Evolutionary conservation across 2,329 filamentous ascomycete species (phyloP).

Genomic region (Colletotrichum godetiae): DNA sequence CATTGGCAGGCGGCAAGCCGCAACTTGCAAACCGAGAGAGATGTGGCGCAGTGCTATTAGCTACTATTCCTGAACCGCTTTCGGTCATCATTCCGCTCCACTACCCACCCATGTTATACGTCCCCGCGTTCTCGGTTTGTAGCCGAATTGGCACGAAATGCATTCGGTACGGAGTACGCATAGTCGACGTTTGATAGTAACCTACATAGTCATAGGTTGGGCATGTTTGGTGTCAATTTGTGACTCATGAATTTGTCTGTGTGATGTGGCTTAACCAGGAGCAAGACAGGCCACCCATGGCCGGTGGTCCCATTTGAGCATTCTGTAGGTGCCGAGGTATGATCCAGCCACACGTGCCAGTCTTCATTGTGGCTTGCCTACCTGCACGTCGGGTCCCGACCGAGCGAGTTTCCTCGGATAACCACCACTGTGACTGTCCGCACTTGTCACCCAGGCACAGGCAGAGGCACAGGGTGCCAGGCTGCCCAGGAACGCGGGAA

Average conservation of each 20-base stretch:
- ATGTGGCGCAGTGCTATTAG: not conserved
- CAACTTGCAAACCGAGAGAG: not conserved
- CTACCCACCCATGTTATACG: not conserved
- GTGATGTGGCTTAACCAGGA: not conserved
- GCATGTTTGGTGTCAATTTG: not conserved
- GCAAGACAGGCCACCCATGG: constrained; percentile 1
- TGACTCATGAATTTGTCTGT: not conserved
- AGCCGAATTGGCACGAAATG: too few relatives aligned
- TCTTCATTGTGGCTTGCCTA: not conserved
- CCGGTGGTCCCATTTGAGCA: not conserved
- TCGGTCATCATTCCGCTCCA: not conserved
- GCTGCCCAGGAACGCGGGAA: not conserved
- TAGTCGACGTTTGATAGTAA: too few relatives aligned
- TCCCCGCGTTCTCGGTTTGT: not conserved
- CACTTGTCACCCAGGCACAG: not conserved
- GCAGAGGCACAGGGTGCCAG: too few relatives aligned
- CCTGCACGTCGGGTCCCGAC: not conserved
- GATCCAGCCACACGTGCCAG: constrained; percentile 8
- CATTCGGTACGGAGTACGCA: too few relatives aligned
- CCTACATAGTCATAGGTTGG: not conserved
- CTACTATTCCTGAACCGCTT: not conserved
- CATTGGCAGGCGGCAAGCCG: not conserved
- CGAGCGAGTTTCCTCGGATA: constrained; percentile 13
- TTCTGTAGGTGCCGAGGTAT: not conserved
- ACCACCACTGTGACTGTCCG: not conserved